phyloP scores from a whole-genome alignment of 2,329 filamentous ascomycete species.

The Talaromyces islandicus region DNA sequence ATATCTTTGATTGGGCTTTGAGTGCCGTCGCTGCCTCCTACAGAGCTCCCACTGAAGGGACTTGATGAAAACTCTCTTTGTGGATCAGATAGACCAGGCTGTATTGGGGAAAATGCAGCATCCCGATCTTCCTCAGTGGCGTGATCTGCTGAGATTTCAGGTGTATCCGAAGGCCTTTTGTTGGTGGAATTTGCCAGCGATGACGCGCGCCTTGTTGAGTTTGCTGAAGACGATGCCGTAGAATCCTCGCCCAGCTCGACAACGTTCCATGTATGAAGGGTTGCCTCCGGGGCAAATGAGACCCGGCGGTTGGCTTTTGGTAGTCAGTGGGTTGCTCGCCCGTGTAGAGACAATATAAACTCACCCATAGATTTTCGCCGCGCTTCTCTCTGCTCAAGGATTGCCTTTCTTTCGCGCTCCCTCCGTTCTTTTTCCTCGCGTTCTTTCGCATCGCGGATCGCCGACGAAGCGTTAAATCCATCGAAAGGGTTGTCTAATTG shows the following conservation, averaged over 20 bases:
- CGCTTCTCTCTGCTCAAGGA: constrained; percentile 71
- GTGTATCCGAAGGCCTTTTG: constrained; percentile 19
- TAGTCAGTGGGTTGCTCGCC: neutral
- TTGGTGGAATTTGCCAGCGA: constrained; percentile 41
- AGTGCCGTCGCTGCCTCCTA: constrained; percentile 35
- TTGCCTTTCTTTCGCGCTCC: constrained; percentile 53
- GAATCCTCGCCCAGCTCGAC: constrained; percentile 85
- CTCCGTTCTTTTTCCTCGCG: constrained; percentile 61
- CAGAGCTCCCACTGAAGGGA: constrained; percentile 61
- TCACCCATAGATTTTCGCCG: constrained; percentile 79
- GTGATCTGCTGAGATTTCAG: constrained; percentile 52
- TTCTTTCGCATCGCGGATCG: constrained; percentile 50
- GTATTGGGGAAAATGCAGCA: constrained; percentile 55
- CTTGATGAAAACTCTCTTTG: constrained; percentile 69
- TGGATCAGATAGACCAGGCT: constrained; percentile 60
- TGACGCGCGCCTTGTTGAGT: constrained; percentile 69
- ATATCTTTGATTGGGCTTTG: constrained; percentile 35
- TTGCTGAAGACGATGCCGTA: constrained; percentile 67
- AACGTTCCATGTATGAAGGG: constrained; percentile 93
- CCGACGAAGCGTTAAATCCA: constrained; percentile 34
- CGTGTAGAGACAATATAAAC: constrained; percentile 8
- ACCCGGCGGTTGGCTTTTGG: constrained; percentile 72
- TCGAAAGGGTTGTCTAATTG: constrained; percentile 45
- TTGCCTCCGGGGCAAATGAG: constrained; percentile 95
- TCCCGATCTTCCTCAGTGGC: constrained; percentile 49